phyloP scores from a whole-genome alignment of 2,329 filamentous ascomycete genomes.

The Bipolaris gigantea region DNA sequence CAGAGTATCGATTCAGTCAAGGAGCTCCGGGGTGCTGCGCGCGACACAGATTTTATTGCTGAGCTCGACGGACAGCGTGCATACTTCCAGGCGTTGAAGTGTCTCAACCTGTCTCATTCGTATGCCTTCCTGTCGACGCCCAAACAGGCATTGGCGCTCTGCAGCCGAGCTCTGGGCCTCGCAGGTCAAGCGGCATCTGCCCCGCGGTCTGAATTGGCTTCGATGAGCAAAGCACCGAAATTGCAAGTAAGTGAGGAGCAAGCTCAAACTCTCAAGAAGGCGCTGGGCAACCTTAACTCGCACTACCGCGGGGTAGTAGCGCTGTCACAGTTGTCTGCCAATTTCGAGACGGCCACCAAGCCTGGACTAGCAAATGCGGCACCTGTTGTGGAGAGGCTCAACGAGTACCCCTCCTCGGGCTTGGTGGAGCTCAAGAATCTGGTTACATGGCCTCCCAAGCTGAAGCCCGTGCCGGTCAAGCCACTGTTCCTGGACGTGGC shows the following conservation, averaged over 20 bases:
- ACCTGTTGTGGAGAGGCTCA: conserved; percentile 74
- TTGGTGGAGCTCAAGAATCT: conserved; percentile 74
- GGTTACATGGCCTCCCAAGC: conserved; percentile 81
- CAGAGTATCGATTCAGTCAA: conserved; percentile 90
- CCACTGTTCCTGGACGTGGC: conserved; percentile 94
- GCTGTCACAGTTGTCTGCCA: conserved; percentile 65
- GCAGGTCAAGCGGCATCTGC: conserved; percentile 55
- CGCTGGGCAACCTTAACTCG: conserved; percentile 72
- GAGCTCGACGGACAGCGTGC: conserved; percentile 76
- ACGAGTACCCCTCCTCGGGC: conserved; percentile 71
- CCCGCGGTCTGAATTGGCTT: conserved; percentile 37
- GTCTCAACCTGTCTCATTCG: conserved; percentile 81
- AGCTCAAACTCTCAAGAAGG: conserved; percentile 59
- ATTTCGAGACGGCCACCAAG: conserved; percentile 53
- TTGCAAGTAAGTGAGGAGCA: conserved; percentile 67
- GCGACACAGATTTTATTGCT: conserved; percentile 73
- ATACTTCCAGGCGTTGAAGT: conserved; percentile 91
- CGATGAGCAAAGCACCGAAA: conserved; percentile 57
- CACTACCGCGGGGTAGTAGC: conserved; percentile 86
- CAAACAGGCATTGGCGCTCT: conserved; percentile 82
- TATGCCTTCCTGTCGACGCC: conserved; percentile 73
- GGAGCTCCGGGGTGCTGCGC: conserved; percentile 85
- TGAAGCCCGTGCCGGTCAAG: conserved; percentile 85
- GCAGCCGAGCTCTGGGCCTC: conserved; percentile 70
- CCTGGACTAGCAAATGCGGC: conserved; percentile 48